Conservation (phyloP, 192 early-diverging fungal genomes). For the Linnemannia elongata region DNA sequence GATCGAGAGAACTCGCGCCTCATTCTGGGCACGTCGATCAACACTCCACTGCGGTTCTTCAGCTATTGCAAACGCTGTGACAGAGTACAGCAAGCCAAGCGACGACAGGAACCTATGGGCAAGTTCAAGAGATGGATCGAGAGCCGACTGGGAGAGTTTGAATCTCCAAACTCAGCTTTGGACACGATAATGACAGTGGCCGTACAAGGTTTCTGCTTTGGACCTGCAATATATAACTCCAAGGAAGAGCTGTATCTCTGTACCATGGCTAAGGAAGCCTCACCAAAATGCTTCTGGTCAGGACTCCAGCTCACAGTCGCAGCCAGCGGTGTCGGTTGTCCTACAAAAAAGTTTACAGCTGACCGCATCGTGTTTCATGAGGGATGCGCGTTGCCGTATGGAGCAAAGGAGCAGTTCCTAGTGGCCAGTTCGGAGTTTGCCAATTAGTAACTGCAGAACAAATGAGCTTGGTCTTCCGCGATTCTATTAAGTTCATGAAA, state of each 20-base stretch:
- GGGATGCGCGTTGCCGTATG: not conserved
- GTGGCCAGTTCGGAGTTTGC: slow-evolving; percentile 19
- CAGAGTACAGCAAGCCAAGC: not conserved
- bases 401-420: slow-evolving; percentile 8
- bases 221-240: slow-evolving; percentile 7
- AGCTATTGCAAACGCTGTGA: slow-evolving; percentile 6
- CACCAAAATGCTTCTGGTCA: slow-evolving; percentile 4
- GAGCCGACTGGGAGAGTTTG: not conserved
- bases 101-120: not conserved
- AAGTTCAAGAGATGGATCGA: not conserved
- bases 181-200: slow-evolving; percentile 2
- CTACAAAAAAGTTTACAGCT: slow-evolving; percentile 12
- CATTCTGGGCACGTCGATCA: not conserved
- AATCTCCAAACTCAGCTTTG: slow-evolving; percentile 6
- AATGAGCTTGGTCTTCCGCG: no score
- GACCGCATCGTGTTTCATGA: slow-evolving; percentile 13
- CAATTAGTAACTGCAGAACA: slow-evolving; percentile 3
- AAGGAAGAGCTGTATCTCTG: not conserved
- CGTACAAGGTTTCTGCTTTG: no score
- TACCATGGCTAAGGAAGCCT: slow-evolving; percentile 2
- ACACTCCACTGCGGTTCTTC: not conserved
- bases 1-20: slow-evolving; percentile 13
- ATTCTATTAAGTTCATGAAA: no score
- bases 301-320: slow-evolving; percentile 1
- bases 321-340: not conserved